Evolutionary conservation across 2,329 filamentous ascomycete genomes (phyloP).

Genomic region (Aspergillus sp.): DNA sequence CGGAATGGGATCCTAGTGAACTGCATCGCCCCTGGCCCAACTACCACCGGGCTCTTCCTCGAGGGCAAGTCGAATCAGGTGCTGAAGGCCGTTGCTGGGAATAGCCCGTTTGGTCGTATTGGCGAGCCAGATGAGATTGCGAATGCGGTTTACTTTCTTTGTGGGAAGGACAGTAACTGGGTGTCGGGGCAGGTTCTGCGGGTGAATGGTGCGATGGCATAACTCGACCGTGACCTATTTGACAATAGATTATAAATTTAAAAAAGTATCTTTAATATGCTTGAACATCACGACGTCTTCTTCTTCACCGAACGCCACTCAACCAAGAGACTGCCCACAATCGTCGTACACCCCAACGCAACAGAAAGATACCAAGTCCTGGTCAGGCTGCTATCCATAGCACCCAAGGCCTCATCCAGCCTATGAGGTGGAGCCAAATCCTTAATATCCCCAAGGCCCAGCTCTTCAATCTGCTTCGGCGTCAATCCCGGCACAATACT

Average conservation of each 20-base stretch:
- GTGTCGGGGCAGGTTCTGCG: slow-evolving; percentile 49
- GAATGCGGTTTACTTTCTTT: slow-evolving; percentile 46
- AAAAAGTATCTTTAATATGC: no score
- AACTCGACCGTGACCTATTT: background rate
- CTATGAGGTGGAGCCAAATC: background rate
- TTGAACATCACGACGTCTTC: slow-evolving; percentile 13
- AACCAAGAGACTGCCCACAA: slow-evolving; percentile 22
- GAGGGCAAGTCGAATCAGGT: slow-evolving; percentile 50
- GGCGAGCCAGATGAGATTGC: slow-evolving; percentile 54
- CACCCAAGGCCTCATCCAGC: slow-evolving; percentile 16
- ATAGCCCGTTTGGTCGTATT: slow-evolving; percentile 48
- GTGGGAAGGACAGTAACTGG: slow-evolving; percentile 41
- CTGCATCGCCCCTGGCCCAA: slow-evolving; percentile 54
- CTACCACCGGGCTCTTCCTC: slow-evolving; percentile 57
- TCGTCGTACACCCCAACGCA: slow-evolving; percentile 22
- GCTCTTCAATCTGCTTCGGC: background rate
- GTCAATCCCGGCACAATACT: background rate
- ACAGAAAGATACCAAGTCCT: slow-evolving; percentile 25
- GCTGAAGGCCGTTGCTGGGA: slow-evolving; percentile 42
- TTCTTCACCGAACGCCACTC: slow-evolving; percentile 30
- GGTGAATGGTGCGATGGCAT: slow-evolving; percentile 44
- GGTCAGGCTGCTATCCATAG: slow-evolving; percentile 21
- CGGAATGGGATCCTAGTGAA: slow-evolving; percentile 54
- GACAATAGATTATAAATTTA: background rate
- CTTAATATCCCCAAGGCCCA: background rate